Conservation (phyloP, 2,329 filamentous ascomycete species). For the Tolypocladium cylindrosporum region DNA sequence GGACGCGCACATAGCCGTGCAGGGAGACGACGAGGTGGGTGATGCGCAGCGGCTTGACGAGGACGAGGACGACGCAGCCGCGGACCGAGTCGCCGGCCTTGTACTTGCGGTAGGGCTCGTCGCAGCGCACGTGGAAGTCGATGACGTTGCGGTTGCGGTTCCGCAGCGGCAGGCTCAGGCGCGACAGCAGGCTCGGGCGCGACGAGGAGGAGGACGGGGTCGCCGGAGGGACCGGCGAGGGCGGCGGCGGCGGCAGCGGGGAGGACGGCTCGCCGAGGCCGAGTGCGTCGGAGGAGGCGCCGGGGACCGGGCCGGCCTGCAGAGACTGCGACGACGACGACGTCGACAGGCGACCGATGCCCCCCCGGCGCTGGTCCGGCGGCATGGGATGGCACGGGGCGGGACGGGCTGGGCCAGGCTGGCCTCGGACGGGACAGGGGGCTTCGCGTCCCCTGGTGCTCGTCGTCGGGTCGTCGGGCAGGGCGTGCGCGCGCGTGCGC, state of each 20-base stretch:
- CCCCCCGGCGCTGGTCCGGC: constrained; percentile 8
- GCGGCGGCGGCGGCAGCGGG: constrained; percentile 20
- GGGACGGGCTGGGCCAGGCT: background rate
- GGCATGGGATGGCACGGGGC: constrained; percentile 15
- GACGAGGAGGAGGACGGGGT: constrained; percentile 11
- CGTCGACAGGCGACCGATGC: constrained; percentile 10
- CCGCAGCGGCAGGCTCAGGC: constrained; percentile 39
- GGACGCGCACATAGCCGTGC: constrained; percentile 71
- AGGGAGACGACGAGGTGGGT: constrained; percentile 72
- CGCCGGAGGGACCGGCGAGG: constrained; percentile 10
- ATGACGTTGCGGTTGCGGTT: constrained; percentile 53
- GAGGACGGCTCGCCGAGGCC: constrained; percentile 11
- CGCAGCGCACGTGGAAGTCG: constrained; percentile 69
- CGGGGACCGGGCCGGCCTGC: constrained; percentile 11
- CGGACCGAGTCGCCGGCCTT: constrained; percentile 64
- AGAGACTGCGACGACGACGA: constrained; percentile 10
- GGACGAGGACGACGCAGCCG: constrained; percentile 61
- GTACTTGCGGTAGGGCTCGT: constrained; percentile 71
- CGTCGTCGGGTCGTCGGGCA: background rate
- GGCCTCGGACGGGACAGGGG: background rate
- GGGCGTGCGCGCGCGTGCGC: background rate
- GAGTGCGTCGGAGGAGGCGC: constrained; percentile 16
- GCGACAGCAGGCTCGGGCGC: constrained; percentile 36
- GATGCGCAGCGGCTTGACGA: constrained; percentile 64
- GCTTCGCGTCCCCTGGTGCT: background rate